phyloP scores from a whole-genome alignment of 768 basidiomycete genomes.

The Xerocomus spinulosus region DNA sequence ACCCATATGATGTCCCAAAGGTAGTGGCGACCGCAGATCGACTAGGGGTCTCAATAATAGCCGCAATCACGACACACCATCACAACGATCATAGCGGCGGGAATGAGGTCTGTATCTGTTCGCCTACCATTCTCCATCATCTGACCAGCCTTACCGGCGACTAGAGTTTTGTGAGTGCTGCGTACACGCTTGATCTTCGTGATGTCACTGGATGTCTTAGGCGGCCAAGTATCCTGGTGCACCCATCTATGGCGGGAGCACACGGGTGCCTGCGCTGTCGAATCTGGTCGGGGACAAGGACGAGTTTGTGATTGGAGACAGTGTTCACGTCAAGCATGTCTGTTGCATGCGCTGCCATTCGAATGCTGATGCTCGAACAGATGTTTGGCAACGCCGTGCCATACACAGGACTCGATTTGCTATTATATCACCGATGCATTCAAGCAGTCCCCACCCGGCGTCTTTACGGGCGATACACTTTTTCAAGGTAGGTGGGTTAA shows the following conservation, averaged over 20 bases:
- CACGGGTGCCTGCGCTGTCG: constrained; percentile 60
- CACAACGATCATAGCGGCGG: constrained; percentile 89
- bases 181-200: not conserved
- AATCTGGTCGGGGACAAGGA: constrained; percentile 77
- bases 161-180: constrained; percentile 29
- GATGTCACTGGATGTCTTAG: constrained; percentile 31
- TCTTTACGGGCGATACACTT: constrained; percentile 94
- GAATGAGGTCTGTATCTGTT: constrained; percentile 53
- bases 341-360: constrained; percentile 4
- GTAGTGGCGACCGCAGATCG: constrained; percentile 58
- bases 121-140: constrained; percentile 1
- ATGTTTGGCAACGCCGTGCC: constrained; percentile 86
- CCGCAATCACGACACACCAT: constrained; percentile 87
- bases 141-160: constrained; percentile 7
- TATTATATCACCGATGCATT: constrained; percentile 63
- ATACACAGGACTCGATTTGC: constrained; percentile 96
- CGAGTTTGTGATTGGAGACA: constrained; percentile 67
- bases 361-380: constrained; percentile 33
- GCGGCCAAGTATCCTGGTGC: constrained; percentile 40
- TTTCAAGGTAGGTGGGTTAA: constrained; percentile 44
- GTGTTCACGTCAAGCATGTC: constrained; percentile 55
- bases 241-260: constrained; percentile 77
- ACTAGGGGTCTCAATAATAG: constrained; percentile 61
- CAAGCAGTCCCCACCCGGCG: constrained; percentile 50
- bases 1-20: constrained; percentile 73